Evolutionary conservation across 164 flowering plant genomes (phyloP).

Genomic region (Santalum album): DNA sequence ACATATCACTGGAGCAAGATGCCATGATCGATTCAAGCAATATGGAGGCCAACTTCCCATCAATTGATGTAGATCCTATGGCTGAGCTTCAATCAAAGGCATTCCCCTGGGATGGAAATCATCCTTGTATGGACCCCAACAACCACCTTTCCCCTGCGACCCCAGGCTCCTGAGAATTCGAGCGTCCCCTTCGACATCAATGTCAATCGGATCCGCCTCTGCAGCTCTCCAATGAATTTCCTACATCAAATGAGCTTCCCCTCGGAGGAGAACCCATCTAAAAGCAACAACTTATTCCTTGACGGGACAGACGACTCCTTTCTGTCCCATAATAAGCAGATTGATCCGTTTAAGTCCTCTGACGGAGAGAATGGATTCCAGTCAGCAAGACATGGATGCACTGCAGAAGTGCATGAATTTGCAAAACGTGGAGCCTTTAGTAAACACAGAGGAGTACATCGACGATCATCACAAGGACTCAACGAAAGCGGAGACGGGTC

Average conservation of each 20-base stretch:
- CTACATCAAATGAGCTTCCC: conserved; percentile 19
- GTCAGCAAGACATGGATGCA: conserved; percentile 15
- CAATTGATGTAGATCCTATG: background rate
- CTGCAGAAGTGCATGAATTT: conserved; percentile 21
- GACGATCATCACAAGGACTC: conserved; percentile 33
- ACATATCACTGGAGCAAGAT: conserved; percentile 31
- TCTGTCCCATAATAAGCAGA: conserved; percentile 16
- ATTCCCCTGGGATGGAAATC: conserved; percentile 5
- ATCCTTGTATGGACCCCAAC: conserved; percentile 6
- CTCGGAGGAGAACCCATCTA: conserved; percentile 16
- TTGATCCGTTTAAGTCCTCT: conserved; percentile 12
- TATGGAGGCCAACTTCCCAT: conserved; percentile 12
- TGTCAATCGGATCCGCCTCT: conserved; percentile 19
- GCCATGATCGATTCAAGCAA: conserved; percentile 16
- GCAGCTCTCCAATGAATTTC: conserved; percentile 32
- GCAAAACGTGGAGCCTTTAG: conserved; percentile 16
- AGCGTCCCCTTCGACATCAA: conserved; percentile 29
- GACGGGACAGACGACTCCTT: conserved; percentile 25
- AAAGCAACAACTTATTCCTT: conserved; percentile 13
- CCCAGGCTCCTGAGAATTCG: conserved; percentile 15
- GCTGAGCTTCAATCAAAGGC: conserved; percentile 9
- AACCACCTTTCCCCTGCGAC: conserved; percentile 14
- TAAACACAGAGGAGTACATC: conserved; percentile 12
- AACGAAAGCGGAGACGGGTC: conserved; percentile 28
- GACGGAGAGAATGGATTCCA: conserved; percentile 13